Base-by-base conservation (phyloP, 148 eudicot genomes). In the Cornus kousa region DNA sequence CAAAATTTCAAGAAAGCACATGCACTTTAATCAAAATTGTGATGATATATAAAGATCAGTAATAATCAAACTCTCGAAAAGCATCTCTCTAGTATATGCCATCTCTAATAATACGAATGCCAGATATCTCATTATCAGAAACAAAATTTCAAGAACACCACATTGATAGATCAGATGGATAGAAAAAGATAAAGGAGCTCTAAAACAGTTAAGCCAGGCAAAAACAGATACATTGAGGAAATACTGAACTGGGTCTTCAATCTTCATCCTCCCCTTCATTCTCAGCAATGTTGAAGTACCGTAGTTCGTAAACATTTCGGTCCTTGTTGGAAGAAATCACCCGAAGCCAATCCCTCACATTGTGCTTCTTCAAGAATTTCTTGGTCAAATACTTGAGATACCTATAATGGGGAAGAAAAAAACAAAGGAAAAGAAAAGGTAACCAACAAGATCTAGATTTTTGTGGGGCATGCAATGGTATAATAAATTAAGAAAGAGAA, bases 281-380 rank as follows among this genome's bases (percentile, higher is more conserved):
- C 82, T 86, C 88, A 4, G 88, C 88, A 79, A 86, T 83, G 86
- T 86, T 86, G 68, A 86, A 86, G 84, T 86, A 86, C 14, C 89
- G 77, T 70, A 86, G 78, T 78, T 88, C 90, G 32, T 86, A 88
- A 32, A 88, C 85, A 73, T 85, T 85, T 32, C 90, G 72, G 55
- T 88, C 90, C 70, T 88, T 88, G 90, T 88, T 81, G 17, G 90
- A 85, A 39, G 90, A 81, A 83, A 88, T 88, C 62, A 88, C 90
- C 46, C 90, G 75, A 66, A 88, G 88, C 90, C 88, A 87, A 83
- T 85, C 90, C 73, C 90, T 75, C 79, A 87, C 88, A 68, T 85
- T 85, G 82, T 87, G 73, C 84, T 87, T 87, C 88, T 85, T 87
- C 88, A 87, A 81, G 82, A 83, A 87, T 70, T 87, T 87, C 82